Evolutionary conservation across 106 monocot species (phyloP), one percentile per base, ranked within the genome.

Genomic region (Phalaenopsis equestris): DNA sequence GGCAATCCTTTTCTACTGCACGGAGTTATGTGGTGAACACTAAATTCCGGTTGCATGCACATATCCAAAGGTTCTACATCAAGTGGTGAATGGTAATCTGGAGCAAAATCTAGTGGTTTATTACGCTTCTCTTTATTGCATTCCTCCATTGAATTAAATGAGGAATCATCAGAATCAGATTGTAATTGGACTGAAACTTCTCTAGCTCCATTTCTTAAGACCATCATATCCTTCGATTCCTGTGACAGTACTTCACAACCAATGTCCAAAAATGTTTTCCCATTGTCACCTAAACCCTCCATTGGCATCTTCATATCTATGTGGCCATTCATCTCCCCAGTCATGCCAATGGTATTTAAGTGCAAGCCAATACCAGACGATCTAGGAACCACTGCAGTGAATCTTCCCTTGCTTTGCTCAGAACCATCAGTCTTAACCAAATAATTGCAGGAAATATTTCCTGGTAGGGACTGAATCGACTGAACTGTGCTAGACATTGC

Each of bases 321-420:
- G 36, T 64, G 41, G 45, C 56, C 43, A 61, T 72, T 78, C 11
- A 52, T 77, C 18, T 79, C 17, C 56, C 77, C 56, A 72, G 80
- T n/a, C 78, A 56, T 82, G 80, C 80, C 89, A 75, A 89, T 43
- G 56, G 83, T 86, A 65, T 91, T 91, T 72, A 91, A 76, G 79
- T 91, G 91, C 76, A 91, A 80, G 52, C 88, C 91, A 84, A 89
- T 91, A 47, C 89, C 89, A 78, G 70, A 83, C 84, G 88, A 76
- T 75, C 79, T 85, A 65, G 70, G 83, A 77, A 39, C 84, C 21
- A 64, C 55, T n/a, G 75, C 37, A 75, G 46, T 21, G 30, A 77
- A 67, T 72, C 24, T 78, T 75, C 42, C 86, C 38, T 78, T 82
- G 18, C 45, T 68, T 76, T 64, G 79, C 10, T 21, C 42, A 72